These are phyloP conservation scores for Microascus cirrosus DNA, from an alignment of 2,329 filamentous ascomycete species.

Conservation along the genomic window DNA sequence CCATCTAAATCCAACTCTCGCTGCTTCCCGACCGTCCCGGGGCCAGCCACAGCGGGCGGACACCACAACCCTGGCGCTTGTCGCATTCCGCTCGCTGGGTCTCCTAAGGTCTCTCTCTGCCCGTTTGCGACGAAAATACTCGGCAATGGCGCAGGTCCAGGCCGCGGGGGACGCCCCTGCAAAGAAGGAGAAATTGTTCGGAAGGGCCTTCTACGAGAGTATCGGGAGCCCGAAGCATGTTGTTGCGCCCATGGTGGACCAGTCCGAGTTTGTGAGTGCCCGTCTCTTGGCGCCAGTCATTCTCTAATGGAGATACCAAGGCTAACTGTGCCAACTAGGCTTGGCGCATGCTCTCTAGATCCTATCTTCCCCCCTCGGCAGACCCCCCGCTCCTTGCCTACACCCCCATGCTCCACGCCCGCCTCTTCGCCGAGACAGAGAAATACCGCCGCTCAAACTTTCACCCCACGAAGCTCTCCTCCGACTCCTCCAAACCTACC, in stretches of 20 bases:
- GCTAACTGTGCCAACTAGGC: constrained; percentile 43
- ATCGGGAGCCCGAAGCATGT: constrained; percentile 86
- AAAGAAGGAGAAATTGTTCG: constrained; percentile 56
- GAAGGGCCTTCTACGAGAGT: constrained; percentile 87
- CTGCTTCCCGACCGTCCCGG: not conserved
- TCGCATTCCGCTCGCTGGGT: not conserved
- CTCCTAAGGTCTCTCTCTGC: not conserved
- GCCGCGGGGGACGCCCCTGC: not conserved
- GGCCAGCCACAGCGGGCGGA: not conserved
- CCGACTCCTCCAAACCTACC: constrained; percentile 10
- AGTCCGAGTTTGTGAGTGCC: constrained; percentile 81
- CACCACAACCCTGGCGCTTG: not conserved
- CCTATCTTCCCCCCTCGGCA: constrained; percentile 63
- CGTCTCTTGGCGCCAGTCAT: not conserved
- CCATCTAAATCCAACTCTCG: not conserved
- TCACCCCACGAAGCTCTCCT: constrained; percentile 40
- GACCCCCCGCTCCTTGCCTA: constrained; percentile 68
- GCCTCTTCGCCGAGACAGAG: constrained; percentile 66
- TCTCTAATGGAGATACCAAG: not conserved
- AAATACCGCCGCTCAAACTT: constrained; percentile 75
- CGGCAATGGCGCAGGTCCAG: not conserved
- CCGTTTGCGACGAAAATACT: constrained; percentile 13
- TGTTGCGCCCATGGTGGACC: constrained; percentile 95
- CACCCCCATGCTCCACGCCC: constrained; percentile 92
- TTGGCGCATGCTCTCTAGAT: constrained; percentile 93